These are phyloP conservation scores for Monosporascus ibericus DNA, from an alignment of 2,329 filamentous ascomycete species.

Conservation along the genomic window DNA sequence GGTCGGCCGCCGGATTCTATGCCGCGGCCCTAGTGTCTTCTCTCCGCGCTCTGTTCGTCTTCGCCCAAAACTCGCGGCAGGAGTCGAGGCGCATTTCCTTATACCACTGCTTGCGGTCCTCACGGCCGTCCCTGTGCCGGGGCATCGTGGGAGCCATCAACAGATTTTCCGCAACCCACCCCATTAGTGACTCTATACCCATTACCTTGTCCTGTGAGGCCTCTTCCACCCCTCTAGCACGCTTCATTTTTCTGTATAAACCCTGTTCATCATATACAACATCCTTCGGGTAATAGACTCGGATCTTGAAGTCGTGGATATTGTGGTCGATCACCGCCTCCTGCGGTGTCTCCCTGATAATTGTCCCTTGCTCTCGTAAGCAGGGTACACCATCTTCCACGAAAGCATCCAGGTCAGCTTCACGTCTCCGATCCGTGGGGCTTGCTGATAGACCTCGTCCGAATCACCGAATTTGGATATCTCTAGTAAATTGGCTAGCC, in stretches of 20 bases:
- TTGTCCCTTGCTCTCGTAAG: background rate
- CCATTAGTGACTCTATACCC: background rate
- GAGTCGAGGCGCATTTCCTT: background rate
- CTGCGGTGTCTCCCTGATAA: background rate
- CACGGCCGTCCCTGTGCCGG: background rate
- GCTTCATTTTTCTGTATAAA: background rate
- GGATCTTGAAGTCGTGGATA: background rate
- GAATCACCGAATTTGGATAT: background rate
- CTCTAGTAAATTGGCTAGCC: background rate
- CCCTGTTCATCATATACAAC: background rate
- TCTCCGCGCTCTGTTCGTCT: background rate
- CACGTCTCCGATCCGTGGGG: background rate
- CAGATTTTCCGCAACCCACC: background rate
- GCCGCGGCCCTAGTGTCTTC: background rate
- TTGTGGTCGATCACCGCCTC: background rate
- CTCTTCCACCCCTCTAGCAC: background rate
- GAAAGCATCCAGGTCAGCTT: background rate
- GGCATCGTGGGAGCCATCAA: background rate
- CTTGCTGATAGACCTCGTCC: background rate
- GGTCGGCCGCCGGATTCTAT: background rate
- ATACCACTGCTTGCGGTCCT: background rate
- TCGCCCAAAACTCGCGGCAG: background rate
- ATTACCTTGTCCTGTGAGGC: background rate
- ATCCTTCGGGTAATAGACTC: background rate
- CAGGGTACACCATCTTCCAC: background rate